Conservation (phyloP, 2,329 filamentous ascomycete genomes). For the Cephalotrichum gorgonifer region DNA sequence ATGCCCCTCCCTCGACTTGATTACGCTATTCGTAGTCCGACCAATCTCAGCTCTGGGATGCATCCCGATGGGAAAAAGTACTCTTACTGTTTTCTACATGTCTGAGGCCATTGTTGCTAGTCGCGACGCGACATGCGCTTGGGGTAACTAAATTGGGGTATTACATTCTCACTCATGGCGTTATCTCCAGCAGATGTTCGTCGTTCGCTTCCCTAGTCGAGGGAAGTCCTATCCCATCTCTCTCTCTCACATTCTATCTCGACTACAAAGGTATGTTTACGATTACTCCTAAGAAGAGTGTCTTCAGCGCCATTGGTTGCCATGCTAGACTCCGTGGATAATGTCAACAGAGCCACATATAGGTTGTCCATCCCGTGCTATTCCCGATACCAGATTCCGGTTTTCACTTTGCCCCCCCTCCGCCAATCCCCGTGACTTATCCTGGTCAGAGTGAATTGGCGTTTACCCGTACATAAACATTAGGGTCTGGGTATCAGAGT, state of each 20-base stretch:
- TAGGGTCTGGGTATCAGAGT: too few species aligned
- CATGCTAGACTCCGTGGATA: neutral
- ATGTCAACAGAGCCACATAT: neutral
- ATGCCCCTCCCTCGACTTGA: neutral
- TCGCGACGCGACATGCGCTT: neutral
- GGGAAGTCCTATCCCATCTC: too few species aligned
- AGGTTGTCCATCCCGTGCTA: neutral
- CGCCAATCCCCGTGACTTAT: neutral
- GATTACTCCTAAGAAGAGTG: too few species aligned
- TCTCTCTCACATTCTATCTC: too few species aligned
- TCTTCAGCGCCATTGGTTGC: too few species aligned
- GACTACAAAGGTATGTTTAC: too few species aligned
- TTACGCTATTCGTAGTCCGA: neutral
- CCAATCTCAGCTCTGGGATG: neutral
- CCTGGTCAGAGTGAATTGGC: neutral
- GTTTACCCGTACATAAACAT: too few species aligned
- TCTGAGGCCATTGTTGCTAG: neutral
- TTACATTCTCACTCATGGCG: neutral
- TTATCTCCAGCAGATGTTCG: neutral
- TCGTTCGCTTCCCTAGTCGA: neutral
- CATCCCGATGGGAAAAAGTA: neutral
- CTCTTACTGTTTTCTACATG: neutral
- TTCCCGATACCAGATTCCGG: neutral
- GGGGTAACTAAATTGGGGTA: neutral
- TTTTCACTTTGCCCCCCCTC: neutral